These are phyloP conservation scores for Aspergillus melleus DNA, from an alignment of 2,329 filamentous ascomycete genomes.

Conservation along the genomic window DNA sequence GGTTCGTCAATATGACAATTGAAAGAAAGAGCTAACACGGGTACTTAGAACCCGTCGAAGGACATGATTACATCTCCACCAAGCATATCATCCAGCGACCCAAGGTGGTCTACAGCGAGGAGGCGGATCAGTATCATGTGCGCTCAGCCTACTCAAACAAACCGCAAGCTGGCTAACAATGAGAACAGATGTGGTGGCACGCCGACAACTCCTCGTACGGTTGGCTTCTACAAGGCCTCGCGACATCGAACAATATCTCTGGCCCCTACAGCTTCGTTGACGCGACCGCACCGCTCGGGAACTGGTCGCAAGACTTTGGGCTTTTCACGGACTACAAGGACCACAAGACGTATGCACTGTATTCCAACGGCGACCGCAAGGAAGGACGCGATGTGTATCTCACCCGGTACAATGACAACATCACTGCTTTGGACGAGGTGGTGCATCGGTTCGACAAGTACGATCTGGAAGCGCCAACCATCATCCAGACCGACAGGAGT, in stretches of 20 bases:
- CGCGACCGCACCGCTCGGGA: slow-evolving; percentile 57
- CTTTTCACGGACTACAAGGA: slow-evolving; percentile 62
- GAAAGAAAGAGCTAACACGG: background rate
- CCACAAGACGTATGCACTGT: slow-evolving; percentile 57
- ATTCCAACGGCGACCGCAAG: slow-evolving; percentile 58
- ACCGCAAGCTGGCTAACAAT: background rate
- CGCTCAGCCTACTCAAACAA: slow-evolving; percentile 10
- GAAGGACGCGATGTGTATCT: slow-evolving; percentile 61
- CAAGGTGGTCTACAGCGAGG: slow-evolving; percentile 61
- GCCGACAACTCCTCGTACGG: slow-evolving; percentile 60
- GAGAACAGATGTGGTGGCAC: slow-evolving; percentile 58
- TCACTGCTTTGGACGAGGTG: slow-evolving; percentile 54
- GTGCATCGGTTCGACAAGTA: slow-evolving; percentile 60
- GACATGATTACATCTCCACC: slow-evolving; percentile 56
- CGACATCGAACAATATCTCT: slow-evolving; percentile 52
- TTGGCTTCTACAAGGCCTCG: slow-evolving; percentile 57
- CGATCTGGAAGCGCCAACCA: slow-evolving; percentile 61
- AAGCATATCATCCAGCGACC: slow-evolving; percentile 62
- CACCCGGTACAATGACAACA: slow-evolving; percentile 53
- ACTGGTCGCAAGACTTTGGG: slow-evolving; percentile 65
- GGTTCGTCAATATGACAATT: background rate
- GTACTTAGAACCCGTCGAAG: slow-evolving; percentile 50
- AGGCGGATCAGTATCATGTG: slow-evolving; percentile 58
- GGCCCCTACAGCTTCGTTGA: slow-evolving; percentile 58
- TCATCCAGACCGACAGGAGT: slow-evolving; percentile 60